Base-by-base conservation (phyloP, 2,329 filamentous ascomycete genomes). In the Alternaria triticina region DNA sequence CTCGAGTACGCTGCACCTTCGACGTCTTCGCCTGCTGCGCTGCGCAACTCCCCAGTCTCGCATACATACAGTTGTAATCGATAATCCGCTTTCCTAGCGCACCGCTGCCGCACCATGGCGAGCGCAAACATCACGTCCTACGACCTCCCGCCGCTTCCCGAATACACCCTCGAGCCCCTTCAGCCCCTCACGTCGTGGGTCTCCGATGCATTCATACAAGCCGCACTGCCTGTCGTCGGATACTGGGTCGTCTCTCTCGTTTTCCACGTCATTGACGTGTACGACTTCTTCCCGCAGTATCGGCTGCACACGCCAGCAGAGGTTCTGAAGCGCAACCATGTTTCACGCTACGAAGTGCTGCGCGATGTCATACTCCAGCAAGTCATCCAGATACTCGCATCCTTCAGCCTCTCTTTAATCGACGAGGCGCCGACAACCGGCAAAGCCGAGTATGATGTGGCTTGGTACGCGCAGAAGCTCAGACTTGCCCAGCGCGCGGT, bases 221-320 rank as follows among this genome's bases (percentile, higher is more conserved):
- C 96, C 62, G 80, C 94, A 50, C 83, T 91, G 13, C 94, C 94
- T 28, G 87, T 97, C 64, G 78, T 93, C 72, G 91, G 91, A 61
- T 99, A 99, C 86, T 99, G 96, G 96, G 82, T 83, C 22, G 82
- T 96, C 30, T 98, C 95, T 20, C 82, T 92, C 78, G 82, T 95
- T 77, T 99, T 97, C 83, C 95, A 98, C 84, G 77, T 90, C 71
- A 89, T 98, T 75, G 96, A 99, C 82, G 84, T 89, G 62, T 90
- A 90, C 82, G 93, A 97, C 79, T 83, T 95, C 40, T 97, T 95
- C 79, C 90, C 94, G 17, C 89, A 96, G 74, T 97, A 98, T 82
- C 91, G 96, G 67, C 86, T 99, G 45, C 96, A 99, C 82, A 98
- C 96, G 0, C 96, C 96, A 13, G 94, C 93, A 56, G 95, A 98